phyloP scores from a whole-genome alignment of 495 filamentous ascomycete species.

The Friedmanniomyces endolithicus region DNA sequence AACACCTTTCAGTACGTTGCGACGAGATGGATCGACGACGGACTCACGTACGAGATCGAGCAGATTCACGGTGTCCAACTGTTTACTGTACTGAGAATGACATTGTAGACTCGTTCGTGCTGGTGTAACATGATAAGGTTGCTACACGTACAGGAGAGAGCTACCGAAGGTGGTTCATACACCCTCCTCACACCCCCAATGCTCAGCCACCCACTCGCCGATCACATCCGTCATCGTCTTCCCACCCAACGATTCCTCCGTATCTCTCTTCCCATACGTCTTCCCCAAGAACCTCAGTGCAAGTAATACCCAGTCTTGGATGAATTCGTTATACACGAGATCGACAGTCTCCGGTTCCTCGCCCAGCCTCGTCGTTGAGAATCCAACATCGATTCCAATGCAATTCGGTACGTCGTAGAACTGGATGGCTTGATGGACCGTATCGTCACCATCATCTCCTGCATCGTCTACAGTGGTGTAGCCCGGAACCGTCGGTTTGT shows the following conservation, averaged over 20 bases:
- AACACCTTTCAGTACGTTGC: too few relatives aligned
- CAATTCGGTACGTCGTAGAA: slow-evolving; percentile 74
- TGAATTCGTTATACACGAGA: slow-evolving; percentile 82
- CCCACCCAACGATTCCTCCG: slow-evolving; percentile 51
- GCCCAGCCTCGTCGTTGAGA: slow-evolving; percentile 31
- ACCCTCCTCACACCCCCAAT: slow-evolving; percentile 46
- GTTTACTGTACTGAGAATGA: too few relatives aligned
- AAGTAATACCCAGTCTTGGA: slow-evolving; percentile 62
- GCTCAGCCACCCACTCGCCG: slow-evolving; percentile 59
- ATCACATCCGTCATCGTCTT: slow-evolving; percentile 62
- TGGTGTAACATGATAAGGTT: too few relatives aligned
- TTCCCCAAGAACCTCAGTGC: slow-evolving; percentile 59
- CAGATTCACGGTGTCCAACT: too few relatives aligned
- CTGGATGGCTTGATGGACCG: slow-evolving; percentile 58
- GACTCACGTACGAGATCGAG: too few relatives aligned
- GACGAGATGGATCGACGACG: too few relatives aligned
- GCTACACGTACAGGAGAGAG: too few relatives aligned
- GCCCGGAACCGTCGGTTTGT: slow-evolving; percentile 44
- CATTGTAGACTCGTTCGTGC: too few relatives aligned
- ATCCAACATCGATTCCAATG: slow-evolving; percentile 52
- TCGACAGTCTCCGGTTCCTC: slow-evolving; percentile 60
- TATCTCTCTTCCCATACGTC: slow-evolving; percentile 45
- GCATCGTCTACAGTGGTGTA: slow-evolving; percentile 84
- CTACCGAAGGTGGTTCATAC: too few relatives aligned
- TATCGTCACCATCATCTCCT: slow-evolving; percentile 83